These are phyloP conservation scores for Trichoderma atrobrunneum DNA, from an alignment of 2,329 filamentous ascomycete species.

Conservation along the genomic window DNA sequence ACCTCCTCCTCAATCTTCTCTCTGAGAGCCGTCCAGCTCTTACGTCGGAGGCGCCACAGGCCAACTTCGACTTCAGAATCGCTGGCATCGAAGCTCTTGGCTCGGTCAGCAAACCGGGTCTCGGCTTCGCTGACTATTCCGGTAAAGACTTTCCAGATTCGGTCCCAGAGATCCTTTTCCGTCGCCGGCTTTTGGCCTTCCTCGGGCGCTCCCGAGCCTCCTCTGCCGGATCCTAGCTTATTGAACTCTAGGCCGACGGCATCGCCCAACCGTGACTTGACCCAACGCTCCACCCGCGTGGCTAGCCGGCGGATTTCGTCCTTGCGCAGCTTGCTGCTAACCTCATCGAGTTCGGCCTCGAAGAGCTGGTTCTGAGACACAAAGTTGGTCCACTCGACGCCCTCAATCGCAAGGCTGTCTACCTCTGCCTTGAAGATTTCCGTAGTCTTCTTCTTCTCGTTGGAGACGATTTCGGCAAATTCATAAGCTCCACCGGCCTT, in stretches of 20 bases:
- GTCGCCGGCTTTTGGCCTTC: constrained; percentile 66
- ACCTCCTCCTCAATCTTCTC: constrained; percentile 95
- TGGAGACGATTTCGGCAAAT: constrained; percentile 87
- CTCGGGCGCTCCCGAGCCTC: constrained; percentile 77
- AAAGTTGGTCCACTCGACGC: constrained; percentile 85
- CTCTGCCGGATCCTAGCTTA: constrained; percentile 84
- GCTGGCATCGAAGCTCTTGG: constrained; percentile 90
- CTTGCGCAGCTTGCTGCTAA: constrained; percentile 78
- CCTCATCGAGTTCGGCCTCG: constrained; percentile 86
- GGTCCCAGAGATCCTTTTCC: constrained; percentile 92
- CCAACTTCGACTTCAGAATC: constrained; percentile 89
- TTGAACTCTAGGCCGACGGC: constrained; percentile 93
- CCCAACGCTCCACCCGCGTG: constrained; percentile 89
- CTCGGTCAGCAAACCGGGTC: constrained; percentile 78
- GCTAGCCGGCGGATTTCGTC: constrained; percentile 95
- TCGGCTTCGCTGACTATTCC: constrained; percentile 83
- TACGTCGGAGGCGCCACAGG: constrained; percentile 85
- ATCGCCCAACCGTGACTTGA: constrained; percentile 81
- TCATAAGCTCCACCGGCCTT: constrained; percentile 90
- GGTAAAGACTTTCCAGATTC: constrained; percentile 85
- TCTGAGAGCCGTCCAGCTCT: constrained; percentile 88
- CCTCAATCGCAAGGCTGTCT: constrained; percentile 69
- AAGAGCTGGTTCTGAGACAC: constrained; percentile 75
- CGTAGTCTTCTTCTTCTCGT: constrained; percentile 74
- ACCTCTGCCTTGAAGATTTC: constrained; percentile 74